phyloP scores from a whole-genome alignment of 768 basidiomycete species.

The Hemileccinum rubropunctum region DNA sequence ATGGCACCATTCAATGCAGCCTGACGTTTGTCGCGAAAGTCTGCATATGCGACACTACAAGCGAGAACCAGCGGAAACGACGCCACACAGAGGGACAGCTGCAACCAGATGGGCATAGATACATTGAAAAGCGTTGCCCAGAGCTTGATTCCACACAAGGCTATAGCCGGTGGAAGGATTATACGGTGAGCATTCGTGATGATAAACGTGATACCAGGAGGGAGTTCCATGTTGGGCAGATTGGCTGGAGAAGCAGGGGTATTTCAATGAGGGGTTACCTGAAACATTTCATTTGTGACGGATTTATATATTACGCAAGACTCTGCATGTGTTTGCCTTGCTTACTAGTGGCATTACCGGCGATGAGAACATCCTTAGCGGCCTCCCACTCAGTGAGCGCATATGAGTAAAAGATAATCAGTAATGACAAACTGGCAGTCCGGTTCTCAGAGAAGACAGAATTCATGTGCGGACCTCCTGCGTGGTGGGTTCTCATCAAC shows the following conservation, averaged over 20 bases:
- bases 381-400: no score
- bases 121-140: constrained; percentile 4
- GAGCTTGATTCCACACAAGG: constrained; percentile 14
- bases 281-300: background rate
- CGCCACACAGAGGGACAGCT: constrained; percentile 12
- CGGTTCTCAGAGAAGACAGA: no score
- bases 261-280: background rate
- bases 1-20: constrained; percentile 26
- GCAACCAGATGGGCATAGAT: constrained; percentile 15
- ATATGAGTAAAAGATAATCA: no score
- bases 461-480: no score
- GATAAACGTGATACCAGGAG: constrained; percentile 33
- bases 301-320: constrained; percentile 6
- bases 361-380: background rate
- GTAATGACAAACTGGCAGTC: no score
- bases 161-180: constrained; percentile 15
- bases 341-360: background rate
- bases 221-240: constrained; percentile 25
- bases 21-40: constrained; percentile 11
- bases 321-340: constrained; percentile 11
- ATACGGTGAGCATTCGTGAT: constrained; percentile 25
- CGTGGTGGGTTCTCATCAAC: no score
- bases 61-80: constrained; percentile 26
- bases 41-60: constrained; percentile 10
- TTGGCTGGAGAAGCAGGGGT: background rate